Evolutionary conservation across 2,329 filamentous ascomycete genomes (phyloP).

Genomic region (Colletotrichum sp.): DNA sequence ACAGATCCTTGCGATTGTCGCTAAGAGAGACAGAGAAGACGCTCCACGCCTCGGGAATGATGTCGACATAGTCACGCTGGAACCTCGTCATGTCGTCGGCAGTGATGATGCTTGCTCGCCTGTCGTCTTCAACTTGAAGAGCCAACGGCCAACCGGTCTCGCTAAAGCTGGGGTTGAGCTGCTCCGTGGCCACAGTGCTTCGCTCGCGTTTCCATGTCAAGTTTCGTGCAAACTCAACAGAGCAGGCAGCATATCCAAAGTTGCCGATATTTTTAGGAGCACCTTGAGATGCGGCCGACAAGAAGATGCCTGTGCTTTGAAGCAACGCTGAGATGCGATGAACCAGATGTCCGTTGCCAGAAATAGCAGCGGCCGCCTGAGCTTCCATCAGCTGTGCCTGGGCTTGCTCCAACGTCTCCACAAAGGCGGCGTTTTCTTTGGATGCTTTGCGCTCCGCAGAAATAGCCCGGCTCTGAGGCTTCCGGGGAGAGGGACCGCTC

Average conservation of each 20-base stretch:
- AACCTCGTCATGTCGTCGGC: conserved; percentile 66
- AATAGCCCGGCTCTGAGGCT: conserved; percentile 13
- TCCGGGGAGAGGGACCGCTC: conserved; percentile 40
- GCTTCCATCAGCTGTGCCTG: conserved; percentile 70
- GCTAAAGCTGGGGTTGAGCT: conserved; percentile 28
- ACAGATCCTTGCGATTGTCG: conserved; percentile 82
- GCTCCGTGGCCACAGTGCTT: conserved; percentile 40
- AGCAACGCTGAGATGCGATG: conserved; percentile 68
- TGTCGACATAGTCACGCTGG: conserved; percentile 82
- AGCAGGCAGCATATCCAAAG: conserved; percentile 65
- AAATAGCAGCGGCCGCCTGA: conserved; percentile 60
- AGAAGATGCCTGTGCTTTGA: conserved; percentile 68
- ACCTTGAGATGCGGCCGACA: conserved; percentile 64
- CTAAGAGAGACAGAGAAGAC: conserved; percentile 86
- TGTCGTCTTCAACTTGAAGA: conserved; percentile 25
- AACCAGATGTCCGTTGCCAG: conserved; percentile 63
- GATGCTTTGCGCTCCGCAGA: conserved; percentile 31
- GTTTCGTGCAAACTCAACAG: conserved; percentile 73
- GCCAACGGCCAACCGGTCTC: conserved; percentile 38
- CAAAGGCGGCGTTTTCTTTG: conserved; percentile 43
- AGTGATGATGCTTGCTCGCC: conserved; percentile 50
- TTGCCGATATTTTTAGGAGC: conserved; percentile 52
- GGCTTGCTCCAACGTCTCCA: conserved; percentile 66
- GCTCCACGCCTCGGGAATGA: conserved; percentile 83
- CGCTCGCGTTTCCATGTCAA: conserved; percentile 71